Percentiles rank a stretch among this genome's conserved stretches.
phyloP scores from a whole-genome alignment of 176 grass and related monocot genomes.

The Ensete ventricosum region DNA sequence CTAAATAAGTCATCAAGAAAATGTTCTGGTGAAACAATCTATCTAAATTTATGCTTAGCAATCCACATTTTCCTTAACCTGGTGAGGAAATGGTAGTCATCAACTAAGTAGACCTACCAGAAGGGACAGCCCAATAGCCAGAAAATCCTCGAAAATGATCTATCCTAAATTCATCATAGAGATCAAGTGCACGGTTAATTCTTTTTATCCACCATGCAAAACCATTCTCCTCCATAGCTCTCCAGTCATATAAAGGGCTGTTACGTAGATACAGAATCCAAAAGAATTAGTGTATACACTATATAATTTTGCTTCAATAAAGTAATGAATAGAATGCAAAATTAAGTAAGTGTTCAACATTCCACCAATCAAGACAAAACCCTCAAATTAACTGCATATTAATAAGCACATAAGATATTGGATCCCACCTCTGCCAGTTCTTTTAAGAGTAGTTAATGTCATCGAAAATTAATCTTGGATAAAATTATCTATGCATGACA shows the following conservation, averaged over 20 bases:
- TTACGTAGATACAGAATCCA: conserved; percentile 18
- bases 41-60: background rate
- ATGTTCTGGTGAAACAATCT: background rate
- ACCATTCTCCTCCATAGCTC: conserved; percentile 66
- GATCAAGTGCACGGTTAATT: conserved; percentile 92
- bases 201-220: conserved; percentile 90
- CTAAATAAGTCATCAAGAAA: conserved; percentile 10
- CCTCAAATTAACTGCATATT: too few relatives aligned
- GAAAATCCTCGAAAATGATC: conserved; percentile 92
- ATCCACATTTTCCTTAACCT: background rate
- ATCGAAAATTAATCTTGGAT: too few relatives aligned
- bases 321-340: too few relatives aligned
- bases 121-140: conserved; percentile 87
- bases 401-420: too few relatives aligned
- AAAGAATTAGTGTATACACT: conserved; percentile 7
- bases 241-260: conserved; percentile 91
- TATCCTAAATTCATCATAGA: conserved; percentile 95
- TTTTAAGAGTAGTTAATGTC: too few relatives aligned
- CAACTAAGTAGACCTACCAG: conserved; percentile 42
- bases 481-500: too few relatives aligned
- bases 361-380: too few relatives aligned
- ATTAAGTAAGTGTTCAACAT: too few relatives aligned
- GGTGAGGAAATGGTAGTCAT: background rate
- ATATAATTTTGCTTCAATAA: conserved; percentile 9
- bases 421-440: too few relatives aligned